These are phyloP conservation scores for Lipomyces yamanashiensis DNA, from an alignment of 805 yeast genomes.

Conservation along the genomic window DNA sequence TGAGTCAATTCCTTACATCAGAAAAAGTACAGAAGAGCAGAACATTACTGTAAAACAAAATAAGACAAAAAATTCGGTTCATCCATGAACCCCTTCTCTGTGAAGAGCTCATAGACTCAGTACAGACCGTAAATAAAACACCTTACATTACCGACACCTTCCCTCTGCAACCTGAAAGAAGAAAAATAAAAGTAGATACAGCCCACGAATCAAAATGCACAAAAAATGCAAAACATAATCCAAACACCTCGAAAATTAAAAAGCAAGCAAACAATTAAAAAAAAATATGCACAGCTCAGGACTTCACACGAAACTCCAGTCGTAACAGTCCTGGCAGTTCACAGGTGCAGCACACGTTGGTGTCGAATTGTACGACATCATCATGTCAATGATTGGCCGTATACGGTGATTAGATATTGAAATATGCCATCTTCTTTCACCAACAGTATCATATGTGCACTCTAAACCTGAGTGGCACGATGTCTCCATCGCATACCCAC, in stretches of 20 bases:
- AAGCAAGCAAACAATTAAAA: too few relatives aligned
- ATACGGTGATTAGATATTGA: constrained; percentile 87
- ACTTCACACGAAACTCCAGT: constrained; percentile 32
- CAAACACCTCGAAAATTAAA: background rate
- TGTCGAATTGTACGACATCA: constrained; percentile 74
- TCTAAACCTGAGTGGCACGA: constrained; percentile 89
- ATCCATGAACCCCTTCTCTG: too few relatives aligned
- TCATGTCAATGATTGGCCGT: constrained; percentile 81
- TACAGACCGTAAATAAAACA: too few relatives aligned
- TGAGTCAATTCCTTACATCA: too few relatives aligned
- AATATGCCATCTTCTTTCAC: constrained; percentile 90
- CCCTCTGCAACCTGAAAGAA: background rate
- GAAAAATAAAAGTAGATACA: background rate
- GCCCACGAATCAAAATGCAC: background rate
- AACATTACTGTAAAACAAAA: too few relatives aligned
- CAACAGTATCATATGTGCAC: constrained; percentile 88
- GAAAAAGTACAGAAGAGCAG: too few relatives aligned
- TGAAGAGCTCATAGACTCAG: too few relatives aligned
- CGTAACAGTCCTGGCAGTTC: constrained; percentile 36
- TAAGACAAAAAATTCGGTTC: too few relatives aligned
- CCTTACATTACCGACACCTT: too few relatives aligned
- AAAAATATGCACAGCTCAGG: background rate
- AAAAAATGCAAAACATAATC: background rate
- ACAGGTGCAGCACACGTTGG: constrained; percentile 59
- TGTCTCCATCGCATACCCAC: constrained; percentile 97